These are phyloP conservation scores for Claviceps arundinis DNA, from an alignment of 2,329 filamentous ascomycete genomes.

Conservation along the genomic window DNA sequence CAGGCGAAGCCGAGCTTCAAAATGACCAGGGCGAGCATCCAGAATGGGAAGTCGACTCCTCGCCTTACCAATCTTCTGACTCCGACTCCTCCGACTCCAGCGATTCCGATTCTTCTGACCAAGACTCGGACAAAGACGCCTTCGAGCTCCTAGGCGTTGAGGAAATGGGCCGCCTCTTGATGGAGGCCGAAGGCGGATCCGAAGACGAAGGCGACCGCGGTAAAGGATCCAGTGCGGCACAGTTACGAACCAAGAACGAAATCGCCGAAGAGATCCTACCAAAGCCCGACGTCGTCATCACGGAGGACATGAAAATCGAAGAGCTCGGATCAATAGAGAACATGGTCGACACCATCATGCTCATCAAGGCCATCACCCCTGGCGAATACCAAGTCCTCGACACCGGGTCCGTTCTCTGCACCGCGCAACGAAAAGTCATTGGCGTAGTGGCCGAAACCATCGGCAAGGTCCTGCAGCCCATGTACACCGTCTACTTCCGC, in stretches of 20 bases:
- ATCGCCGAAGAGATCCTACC: conserved; percentile 47
- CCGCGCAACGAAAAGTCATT: conserved; percentile 59
- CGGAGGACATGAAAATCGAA: conserved; percentile 61
- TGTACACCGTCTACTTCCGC: conserved; percentile 71
- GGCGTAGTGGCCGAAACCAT: conserved; percentile 77
- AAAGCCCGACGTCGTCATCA: conserved; percentile 69
- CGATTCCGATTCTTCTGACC: conserved; percentile 44
- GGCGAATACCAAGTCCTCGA: conserved; percentile 81
- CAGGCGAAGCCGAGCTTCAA: conserved; percentile 13
- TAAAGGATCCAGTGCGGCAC: conserved; percentile 25
- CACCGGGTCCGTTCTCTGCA: conserved; percentile 69
- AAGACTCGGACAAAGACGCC: conserved; percentile 42
- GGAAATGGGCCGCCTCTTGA: conserved; percentile 71
- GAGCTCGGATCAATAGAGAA: conserved; percentile 63
- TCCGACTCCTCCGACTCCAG: conserved; percentile 27
- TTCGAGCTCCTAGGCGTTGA: conserved; percentile 68
- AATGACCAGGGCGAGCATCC: conserved; percentile 35
- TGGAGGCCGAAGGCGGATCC: conserved; percentile 68
- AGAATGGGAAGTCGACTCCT: conserved; percentile 78
- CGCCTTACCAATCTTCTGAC: conserved; percentile 57
- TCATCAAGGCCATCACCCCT: conserved; percentile 66
- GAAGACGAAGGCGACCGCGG: conserved; percentile 56
- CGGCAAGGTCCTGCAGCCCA: conserved; percentile 70
- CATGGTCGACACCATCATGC: conserved; percentile 62
- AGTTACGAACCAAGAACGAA: conserved; percentile 76